A percentile compares a stretch with the other conserved stretches of the same genome.
Evolutionary conservation across 208 protist genomes (phyloP).

Genomic region (Trypanosoma cruzi): DNA sequence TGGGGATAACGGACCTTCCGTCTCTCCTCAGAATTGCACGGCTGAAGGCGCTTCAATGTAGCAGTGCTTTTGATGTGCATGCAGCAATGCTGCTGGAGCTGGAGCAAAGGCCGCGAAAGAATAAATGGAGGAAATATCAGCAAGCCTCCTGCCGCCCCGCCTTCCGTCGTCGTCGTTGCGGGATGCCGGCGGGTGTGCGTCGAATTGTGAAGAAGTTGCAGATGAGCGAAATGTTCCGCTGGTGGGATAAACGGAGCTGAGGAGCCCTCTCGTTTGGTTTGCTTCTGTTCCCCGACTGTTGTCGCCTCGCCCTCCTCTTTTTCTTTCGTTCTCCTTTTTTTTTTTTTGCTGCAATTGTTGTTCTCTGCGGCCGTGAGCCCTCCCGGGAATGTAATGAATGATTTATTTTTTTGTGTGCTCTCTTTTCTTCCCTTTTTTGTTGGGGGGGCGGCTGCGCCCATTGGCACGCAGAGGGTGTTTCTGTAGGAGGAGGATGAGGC

Average conservation of each 20-base stretch:
- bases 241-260: constrained; percentile 9
- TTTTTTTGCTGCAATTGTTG: too few species aligned
- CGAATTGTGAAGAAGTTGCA: constrained; percentile 10
- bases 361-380: too few species aligned
- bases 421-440: constrained; percentile 14
- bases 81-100: constrained; percentile 19
- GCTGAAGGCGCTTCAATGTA: constrained; percentile 17
- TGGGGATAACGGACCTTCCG: constrained; percentile 5
- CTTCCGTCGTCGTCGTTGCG: not conserved
- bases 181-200: constrained; percentile 17
- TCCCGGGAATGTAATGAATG: not conserved
- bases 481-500: constrained; percentile 35
- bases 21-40: constrained; percentile 19
- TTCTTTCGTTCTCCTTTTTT: not conserved
- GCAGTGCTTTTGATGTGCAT: constrained; percentile 2
- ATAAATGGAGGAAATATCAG: not conserved
- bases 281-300: too few species aligned
- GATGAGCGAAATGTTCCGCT: constrained; percentile 14
- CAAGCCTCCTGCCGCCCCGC: not conserved
- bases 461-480: not conserved
- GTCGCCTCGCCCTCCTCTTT: too few species aligned
- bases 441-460: not conserved
- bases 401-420: constrained; percentile 1
- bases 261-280: not conserved
- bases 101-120: not conserved